Evolutionary conservation across 2,329 filamentous ascomycete genomes (phyloP).

Genomic region (Aspergillus oerlinghausenensis): DNA sequence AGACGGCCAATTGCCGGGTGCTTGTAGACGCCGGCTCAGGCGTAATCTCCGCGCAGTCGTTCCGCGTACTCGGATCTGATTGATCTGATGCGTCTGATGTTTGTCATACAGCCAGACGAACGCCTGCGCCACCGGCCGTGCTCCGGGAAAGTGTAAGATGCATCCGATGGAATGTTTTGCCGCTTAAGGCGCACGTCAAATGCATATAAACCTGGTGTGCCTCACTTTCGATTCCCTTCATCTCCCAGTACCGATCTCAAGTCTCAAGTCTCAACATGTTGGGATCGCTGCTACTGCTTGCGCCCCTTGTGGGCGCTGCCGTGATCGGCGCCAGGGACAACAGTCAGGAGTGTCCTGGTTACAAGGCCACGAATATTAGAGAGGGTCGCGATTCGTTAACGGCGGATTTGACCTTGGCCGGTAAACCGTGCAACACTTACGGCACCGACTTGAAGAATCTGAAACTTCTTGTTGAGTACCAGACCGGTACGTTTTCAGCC

Average conservation of each 20-base stretch:
- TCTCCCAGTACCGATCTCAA: background rate
- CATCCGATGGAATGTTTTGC: background rate
- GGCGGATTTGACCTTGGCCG: slow-evolving; percentile 66
- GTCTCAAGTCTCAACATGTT: slow-evolving; percentile 18
- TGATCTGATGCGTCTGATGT: slow-evolving; percentile 4
- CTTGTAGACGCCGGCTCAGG: slow-evolving; percentile 1
- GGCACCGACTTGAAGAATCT: slow-evolving; percentile 54
- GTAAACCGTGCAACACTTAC: slow-evolving; percentile 58
- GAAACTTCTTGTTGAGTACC: slow-evolving; percentile 57
- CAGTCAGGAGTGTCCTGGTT: slow-evolving; percentile 32
- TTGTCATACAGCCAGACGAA: background rate
- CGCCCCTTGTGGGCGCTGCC: slow-evolving; percentile 26
- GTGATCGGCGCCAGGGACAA: slow-evolving; percentile 14
- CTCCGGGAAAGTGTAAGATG: background rate
- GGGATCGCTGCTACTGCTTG: slow-evolving; percentile 21
- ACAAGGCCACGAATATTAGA: slow-evolving; percentile 33
- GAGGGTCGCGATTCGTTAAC: slow-evolving; percentile 50
- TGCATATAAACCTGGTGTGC: slow-evolving; percentile 3
- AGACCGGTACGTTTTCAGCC: slow-evolving; percentile 45
- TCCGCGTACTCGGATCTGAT: background rate
- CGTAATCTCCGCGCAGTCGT: slow-evolving; percentile 2
- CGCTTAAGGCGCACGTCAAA: background rate
- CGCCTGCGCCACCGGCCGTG: background rate
- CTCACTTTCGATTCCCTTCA: background rate
- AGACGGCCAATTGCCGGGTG: slow-evolving; percentile 8